Conservation (phyloP, 441 rosid genomes). For the Breynia disticha region DNA sequence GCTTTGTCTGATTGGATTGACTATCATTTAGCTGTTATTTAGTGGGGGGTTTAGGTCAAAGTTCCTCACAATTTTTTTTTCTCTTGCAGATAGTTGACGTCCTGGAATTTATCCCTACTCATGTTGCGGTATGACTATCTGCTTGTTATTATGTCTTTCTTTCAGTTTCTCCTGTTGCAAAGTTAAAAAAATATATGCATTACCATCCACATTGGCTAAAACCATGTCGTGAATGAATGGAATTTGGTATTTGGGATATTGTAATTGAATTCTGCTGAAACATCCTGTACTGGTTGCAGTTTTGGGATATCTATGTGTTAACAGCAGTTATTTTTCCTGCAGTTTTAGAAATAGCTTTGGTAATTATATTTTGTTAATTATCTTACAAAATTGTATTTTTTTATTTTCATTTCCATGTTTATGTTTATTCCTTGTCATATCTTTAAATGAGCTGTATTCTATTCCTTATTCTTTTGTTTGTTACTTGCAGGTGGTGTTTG, state of each 20-base stretch:
- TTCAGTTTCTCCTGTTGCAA: constrained; percentile 1
- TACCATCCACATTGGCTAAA: no score
- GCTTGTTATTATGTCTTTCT: constrained; percentile 10
- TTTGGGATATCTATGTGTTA: no score
- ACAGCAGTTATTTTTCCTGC: no score
- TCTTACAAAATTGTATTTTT: no score
- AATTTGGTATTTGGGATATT: constrained; percentile 12
- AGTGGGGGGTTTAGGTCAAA: constrained; percentile 3
- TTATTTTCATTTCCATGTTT: not conserved
- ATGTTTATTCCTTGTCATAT: constrained; percentile 6
- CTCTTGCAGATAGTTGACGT: constrained; percentile 81
- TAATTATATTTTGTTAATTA: no score
- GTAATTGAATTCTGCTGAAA: no score
- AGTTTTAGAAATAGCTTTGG: no score
- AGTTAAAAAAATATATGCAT: not conserved
- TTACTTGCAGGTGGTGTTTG: constrained; percentile 88
- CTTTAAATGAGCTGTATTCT: not conserved
- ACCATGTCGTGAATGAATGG: no score
- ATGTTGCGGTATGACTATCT: constrained; percentile 64
- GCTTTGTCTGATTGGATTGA: no score
- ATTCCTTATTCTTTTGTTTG: constrained; percentile 11
- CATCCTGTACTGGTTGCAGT: no score
- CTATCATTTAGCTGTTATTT: not conserved
- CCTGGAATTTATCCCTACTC: constrained; percentile 77
- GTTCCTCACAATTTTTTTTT: constrained; percentile 14